phyloP scores from a whole-genome alignment of 352 stramenopile genomes.

The Pythium biforme region DNA sequence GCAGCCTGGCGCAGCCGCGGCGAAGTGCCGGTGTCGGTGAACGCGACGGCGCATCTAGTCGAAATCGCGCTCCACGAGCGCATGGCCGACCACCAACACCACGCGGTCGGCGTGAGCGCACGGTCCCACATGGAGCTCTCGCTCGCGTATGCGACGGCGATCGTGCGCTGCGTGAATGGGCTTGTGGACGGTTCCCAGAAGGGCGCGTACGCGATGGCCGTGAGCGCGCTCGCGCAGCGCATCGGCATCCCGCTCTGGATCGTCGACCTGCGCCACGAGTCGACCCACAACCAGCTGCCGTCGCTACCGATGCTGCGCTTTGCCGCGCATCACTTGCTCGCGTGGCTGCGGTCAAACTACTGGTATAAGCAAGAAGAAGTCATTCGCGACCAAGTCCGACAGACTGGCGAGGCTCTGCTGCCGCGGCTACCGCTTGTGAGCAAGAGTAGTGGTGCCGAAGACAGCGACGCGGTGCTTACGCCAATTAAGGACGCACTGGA shows the following conservation, averaged over 20 bases:
- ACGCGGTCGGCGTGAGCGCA: slow-evolving; percentile 63
- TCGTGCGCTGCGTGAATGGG: slow-evolving; percentile 84
- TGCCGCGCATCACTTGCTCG: slow-evolving; percentile 80
- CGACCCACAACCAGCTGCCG: slow-evolving; percentile 92
- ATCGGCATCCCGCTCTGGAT: slow-evolving; percentile 93
- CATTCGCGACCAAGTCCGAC: slow-evolving; percentile 47
- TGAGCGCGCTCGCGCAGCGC: slow-evolving; percentile 76
- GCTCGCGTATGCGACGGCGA: slow-evolving; percentile 55
- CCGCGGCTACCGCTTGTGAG: slow-evolving; percentile 10
- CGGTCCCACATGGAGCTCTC: slow-evolving; percentile 81
- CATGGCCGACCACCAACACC: slow-evolving; percentile 62
- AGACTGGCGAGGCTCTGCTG: slow-evolving; percentile 37
- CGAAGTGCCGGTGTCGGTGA: slow-evolving; percentile 77
- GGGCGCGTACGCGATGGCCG: slow-evolving; percentile 67
- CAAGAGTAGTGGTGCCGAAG: slow-evolving; percentile 12
- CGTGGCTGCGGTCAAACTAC: slow-evolving; percentile 88
- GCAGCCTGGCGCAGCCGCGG: slow-evolving; percentile 65
- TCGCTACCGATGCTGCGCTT: slow-evolving; percentile 87
- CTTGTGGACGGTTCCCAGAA: slow-evolving; percentile 81
- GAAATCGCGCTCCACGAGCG: slow-evolving; percentile 75
- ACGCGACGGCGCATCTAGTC: slow-evolving; percentile 70
- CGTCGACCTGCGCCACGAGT: slow-evolving; percentile 92
- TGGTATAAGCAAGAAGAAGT: slow-evolving; percentile 76
- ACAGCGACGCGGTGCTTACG: background rate
- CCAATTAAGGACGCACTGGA: slow-evolving; percentile 33